phyloP scores from a whole-genome alignment of 306 rosid genomes.

The Fragaria vesca region DNA sequence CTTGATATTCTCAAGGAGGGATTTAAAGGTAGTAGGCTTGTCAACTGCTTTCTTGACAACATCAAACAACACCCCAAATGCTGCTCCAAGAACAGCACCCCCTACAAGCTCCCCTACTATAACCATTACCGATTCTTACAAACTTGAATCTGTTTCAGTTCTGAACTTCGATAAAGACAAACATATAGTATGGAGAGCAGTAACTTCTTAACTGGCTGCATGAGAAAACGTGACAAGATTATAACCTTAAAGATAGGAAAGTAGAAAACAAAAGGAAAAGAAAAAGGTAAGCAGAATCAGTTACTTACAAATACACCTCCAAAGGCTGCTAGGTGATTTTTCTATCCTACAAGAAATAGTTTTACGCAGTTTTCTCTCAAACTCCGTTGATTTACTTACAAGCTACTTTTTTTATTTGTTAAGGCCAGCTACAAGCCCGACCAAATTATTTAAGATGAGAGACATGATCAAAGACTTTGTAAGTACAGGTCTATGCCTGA shows the following conservation, averaged over 20 bases:
- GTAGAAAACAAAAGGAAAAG: too few relatives aligned
- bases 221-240: not conserved
- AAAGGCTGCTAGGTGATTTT: too few relatives aligned
- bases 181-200: not conserved
- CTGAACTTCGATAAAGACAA: not conserved
- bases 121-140: not conserved
- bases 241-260: too few relatives aligned
- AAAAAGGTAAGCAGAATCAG: too few relatives aligned
- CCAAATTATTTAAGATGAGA: not conserved
- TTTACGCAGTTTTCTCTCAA: too few relatives aligned
- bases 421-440: not conserved
- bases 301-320: too few relatives aligned
- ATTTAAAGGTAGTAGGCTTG: not conserved
- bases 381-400: too few relatives aligned
- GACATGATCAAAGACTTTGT: not conserved
- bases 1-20: not conserved
- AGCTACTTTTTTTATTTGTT: too few relatives aligned
- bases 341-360: too few relatives aligned
- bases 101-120: not conserved
- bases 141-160: not conserved
- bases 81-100: slow-evolving; percentile 6
- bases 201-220: not conserved
- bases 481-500: not conserved
- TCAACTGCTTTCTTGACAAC: not conserved
- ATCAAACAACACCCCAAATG: not conserved